Base-by-base conservation (phyloP, 2,329 filamentous ascomycete species). In the Fusarium armeniacum region DNA sequence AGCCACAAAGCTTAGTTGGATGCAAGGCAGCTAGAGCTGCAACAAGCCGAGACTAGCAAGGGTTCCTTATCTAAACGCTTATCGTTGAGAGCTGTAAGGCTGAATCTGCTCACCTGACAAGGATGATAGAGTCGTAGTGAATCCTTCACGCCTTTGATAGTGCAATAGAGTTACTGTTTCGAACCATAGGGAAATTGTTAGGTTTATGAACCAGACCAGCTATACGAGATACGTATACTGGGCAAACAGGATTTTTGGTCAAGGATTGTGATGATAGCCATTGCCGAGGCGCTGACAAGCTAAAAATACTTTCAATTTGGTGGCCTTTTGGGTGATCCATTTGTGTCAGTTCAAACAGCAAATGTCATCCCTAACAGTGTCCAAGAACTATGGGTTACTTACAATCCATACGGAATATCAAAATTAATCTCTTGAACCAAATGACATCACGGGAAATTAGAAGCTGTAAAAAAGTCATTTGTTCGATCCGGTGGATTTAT, bases 61-160 rank as follows among this genome's bases (percentile, higher is more conserved):
- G 46, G 15, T 20, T 3, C 15, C 13, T 62, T 11, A 32, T 62
- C 59, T 52, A 62, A 41, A 6, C 28, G 57, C 46, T 62, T 46
- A 36, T 43, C 45, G 30, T 3, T 28, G 24, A 15, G 12, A 28
- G 26, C n/a, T 24, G 22, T 45, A 45, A 30, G 43, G 43, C 43
- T 45, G 43, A 45, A 28, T 20, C 15, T 6, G 11, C 7, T 30
- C 7, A 30, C 18, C 22, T 20, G 6, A 20, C 26, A n/a, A 30
- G 43, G 26, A 20, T 45, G 6, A 20, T 11, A 30, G 43, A 30
- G 43, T 45, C 4, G 26, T 7, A 45, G 4, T 45, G 11, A 45
- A 45, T 45, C 43, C 43, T 45, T 30, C 18, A 4, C 7, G 16
- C 6, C 22, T 44, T 26, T 18, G 9, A 4, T 18, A 18, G 41